phyloP scores from a whole-genome alignment of 768 basidiomycete species.

The Megacollybia marginata region DNA sequence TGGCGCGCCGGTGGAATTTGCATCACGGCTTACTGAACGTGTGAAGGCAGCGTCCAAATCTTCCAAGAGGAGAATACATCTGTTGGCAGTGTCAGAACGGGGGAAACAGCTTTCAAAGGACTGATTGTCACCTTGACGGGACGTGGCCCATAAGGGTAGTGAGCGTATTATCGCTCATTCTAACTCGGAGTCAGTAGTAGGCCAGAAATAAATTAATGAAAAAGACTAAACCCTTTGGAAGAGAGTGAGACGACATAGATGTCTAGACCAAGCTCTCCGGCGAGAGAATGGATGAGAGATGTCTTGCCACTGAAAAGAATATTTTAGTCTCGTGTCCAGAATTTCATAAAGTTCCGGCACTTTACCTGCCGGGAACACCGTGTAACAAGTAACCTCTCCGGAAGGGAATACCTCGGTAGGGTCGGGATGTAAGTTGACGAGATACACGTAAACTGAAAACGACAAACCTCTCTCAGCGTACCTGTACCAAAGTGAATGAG shows the following conservation, averaged over 20 bases:
- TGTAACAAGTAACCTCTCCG: conserved; percentile 79
- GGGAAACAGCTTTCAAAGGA: conserved; percentile 1
- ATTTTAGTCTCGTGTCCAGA: conserved; percentile 10
- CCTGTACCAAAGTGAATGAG: conserved; percentile 49
- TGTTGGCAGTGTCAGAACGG: conserved; percentile 20
- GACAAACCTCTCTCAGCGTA: conserved; percentile 80
- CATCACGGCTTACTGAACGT: conserved; percentile 77
- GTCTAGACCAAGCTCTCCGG: conserved; percentile 80
- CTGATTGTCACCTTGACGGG: conserved; percentile 55
- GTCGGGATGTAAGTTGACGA: conserved; percentile 8
- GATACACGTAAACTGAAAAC: conserved; percentile 10
- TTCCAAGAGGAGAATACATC: conserved; percentile 90
- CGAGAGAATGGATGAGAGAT: conserved; percentile 77
- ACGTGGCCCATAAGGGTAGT: conserved; percentile 85
- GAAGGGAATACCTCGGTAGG: conserved; percentile 68
- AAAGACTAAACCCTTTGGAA: conserved; percentile 60
- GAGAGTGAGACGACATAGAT: conserved; percentile 89
- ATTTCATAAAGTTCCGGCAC: conserved; percentile 1
- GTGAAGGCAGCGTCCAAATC: conserved; percentile 93
- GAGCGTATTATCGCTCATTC: conserved; percentile 88
- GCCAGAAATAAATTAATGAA: conserved; percentile 3
- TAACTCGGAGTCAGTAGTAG: conserved; percentile 21
- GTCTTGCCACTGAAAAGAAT: conserved; percentile 62
- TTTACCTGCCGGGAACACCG: conserved; percentile 79
- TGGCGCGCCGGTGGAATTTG: conserved; percentile 69